Conservation (phyloP, 2,329 filamentous ascomycete species). For the Pleoardoris graminearum region DNA sequence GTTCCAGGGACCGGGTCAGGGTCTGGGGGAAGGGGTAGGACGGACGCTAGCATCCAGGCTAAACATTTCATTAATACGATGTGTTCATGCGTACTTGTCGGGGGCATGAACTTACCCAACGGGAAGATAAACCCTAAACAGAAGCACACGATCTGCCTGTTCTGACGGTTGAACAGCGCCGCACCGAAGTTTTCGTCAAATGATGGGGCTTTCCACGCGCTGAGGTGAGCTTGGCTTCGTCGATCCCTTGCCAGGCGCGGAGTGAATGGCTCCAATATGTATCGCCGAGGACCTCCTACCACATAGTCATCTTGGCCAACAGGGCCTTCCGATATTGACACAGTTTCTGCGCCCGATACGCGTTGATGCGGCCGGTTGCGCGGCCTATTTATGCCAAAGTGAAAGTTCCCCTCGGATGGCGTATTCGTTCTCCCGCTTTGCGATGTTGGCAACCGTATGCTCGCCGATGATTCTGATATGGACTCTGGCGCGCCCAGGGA, state of each 20-base stretch:
- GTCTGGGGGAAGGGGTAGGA: constrained; percentile 70
- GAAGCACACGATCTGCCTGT: constrained; percentile 75
- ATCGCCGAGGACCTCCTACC: constrained; percentile 31
- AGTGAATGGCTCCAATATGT: constrained; percentile 33
- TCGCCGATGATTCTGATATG: constrained; percentile 34
- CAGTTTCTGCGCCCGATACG: constrained; percentile 32
- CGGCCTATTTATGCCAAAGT: constrained; percentile 43
- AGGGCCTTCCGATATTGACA: constrained; percentile 34
- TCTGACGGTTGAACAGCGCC: constrained; percentile 66
- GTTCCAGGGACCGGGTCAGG: constrained; percentile 57
- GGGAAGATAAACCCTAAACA: constrained; percentile 77
- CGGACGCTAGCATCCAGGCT: constrained; percentile 80
- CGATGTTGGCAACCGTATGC: constrained; percentile 37
- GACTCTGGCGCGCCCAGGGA: constrained; percentile 42
- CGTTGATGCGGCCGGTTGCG: constrained; percentile 43
- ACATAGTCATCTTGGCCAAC: constrained; percentile 37
- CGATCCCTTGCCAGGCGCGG: constrained; percentile 44
- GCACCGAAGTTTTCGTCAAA: constrained; percentile 66
- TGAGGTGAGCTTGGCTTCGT: constrained; percentile 55
- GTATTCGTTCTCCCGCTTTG: constrained; percentile 43
- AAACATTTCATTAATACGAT: constrained; percentile 20
- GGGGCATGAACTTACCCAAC: constrained; percentile 47
- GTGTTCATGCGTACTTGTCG: constrained; percentile 15
- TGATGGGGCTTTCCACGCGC: constrained; percentile 74
- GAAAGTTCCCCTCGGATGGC: constrained; percentile 45